Evolutionary conservation across 2,329 filamentous ascomycete genomes (phyloP), one percentile per base, ranked within the genome.

Genomic region (Monosporascus sp.): DNA sequence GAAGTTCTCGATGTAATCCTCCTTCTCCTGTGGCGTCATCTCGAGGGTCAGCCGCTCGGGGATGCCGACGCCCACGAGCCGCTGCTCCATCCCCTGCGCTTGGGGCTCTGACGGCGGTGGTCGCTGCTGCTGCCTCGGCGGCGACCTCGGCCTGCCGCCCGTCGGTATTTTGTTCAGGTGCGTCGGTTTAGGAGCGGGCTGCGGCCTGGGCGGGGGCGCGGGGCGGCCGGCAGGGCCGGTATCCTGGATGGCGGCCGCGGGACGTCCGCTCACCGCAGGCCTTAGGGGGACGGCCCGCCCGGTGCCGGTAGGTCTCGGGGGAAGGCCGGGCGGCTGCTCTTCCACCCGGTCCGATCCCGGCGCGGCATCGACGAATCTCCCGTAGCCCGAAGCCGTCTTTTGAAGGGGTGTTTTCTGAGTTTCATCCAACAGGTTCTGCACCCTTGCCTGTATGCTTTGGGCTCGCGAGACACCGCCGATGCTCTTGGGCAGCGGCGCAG

Each of bases 371-470:
- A 92, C 91, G 68, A 89, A 97, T 55, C 86, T 86, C 7, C 94
- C 94, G 67, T 97, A 97, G 0, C 93, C 93, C 58, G 92, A 86
- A 1, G 92, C 92, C 1, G 90, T 96, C 49, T 77, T 73, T 60
- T 86, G 84, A 27, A 82, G 80, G 1, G 79, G 67, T 5, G 83
- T 77, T 59, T 78, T 84, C 62, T 84, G 83, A 41, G 87, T 90
- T 64, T 97, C 92, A 56, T 86, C 86, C 17, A 99, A 75, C 49
- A 97, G 76, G 49, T 83, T 90, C 73, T 95, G 89, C 51, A 99
- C 90, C 58, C 93, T 87, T 65, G 89, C 91, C 68, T 97, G 91
- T 62, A 99, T 99, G 25, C 87, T 89, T n/a, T 85, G 82, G 18
- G 91, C 90, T 43, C 86, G 78, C 15, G 83, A 82, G 3, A 81